A percentile compares a stretch with the other conserved stretches of the same genome.
Evolutionary conservation across 2,329 filamentous ascomycete species (phyloP).

Genomic region (Trichoderma breve): DNA sequence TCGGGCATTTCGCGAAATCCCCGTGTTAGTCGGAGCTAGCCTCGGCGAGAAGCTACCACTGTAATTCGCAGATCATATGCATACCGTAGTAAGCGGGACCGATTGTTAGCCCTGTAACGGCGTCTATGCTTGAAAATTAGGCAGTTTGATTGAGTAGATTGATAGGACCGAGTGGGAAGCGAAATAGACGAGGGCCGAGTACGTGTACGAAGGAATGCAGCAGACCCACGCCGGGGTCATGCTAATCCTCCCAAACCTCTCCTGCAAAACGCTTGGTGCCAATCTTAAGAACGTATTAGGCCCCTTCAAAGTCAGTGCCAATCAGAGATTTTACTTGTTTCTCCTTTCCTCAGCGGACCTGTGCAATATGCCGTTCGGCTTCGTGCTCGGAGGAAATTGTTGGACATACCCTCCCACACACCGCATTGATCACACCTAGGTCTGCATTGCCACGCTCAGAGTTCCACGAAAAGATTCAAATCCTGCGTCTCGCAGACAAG

Average conservation of each 20-base stretch:
- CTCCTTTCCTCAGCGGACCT: not conserved
- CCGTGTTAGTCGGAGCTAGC: not conserved
- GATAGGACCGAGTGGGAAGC: not conserved
- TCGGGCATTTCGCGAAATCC: not conserved
- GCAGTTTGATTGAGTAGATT: not conserved
- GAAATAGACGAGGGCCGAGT: not conserved
- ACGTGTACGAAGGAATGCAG: not conserved
- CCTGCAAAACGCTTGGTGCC: not conserved
- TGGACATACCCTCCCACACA: not conserved
- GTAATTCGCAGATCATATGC: not conserved
- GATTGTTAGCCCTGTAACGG: not conserved
- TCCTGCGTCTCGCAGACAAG: not conserved
- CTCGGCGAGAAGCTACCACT: not conserved
- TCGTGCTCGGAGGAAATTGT: not conserved
- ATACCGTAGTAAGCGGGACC: not conserved
- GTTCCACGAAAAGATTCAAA: not conserved
- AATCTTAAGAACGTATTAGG: not conserved
- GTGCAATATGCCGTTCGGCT: not conserved
- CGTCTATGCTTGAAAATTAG: not conserved
- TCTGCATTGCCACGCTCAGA: not conserved
- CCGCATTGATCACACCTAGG: not conserved
- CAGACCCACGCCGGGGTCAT: not conserved
- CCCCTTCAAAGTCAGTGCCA: not conserved
- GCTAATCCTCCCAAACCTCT: not conserved
- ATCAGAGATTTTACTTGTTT: not conserved